These are phyloP conservation scores for Ophiostoma perfectum DNA, from an alignment of 2,329 filamentous ascomycete genomes.

Conservation along the genomic window DNA sequence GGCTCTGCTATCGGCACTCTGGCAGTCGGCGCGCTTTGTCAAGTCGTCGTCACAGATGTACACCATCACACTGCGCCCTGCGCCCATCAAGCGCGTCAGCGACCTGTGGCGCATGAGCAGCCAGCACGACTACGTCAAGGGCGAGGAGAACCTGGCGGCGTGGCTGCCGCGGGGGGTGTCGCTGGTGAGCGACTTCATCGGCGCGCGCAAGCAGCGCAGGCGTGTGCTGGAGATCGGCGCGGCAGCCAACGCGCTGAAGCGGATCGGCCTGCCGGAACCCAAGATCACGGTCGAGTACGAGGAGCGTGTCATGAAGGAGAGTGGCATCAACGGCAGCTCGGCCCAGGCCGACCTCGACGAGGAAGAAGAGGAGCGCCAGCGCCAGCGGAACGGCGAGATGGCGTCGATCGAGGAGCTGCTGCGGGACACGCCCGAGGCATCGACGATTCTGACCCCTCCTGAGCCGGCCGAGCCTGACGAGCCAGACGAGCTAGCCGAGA, in stretches of 20 bases:
- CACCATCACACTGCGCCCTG: slow-evolving; percentile 76
- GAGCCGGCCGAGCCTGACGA: neutral
- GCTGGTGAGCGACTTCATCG: slow-evolving; percentile 80
- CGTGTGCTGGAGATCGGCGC: slow-evolving; percentile 76
- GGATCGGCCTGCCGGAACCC: slow-evolving; percentile 48
- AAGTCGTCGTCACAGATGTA: slow-evolving; percentile 84
- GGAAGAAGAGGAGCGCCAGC: slow-evolving; percentile 28
- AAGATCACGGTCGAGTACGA: slow-evolving; percentile 17
- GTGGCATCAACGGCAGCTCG: slow-evolving; percentile 28
- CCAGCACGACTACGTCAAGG: slow-evolving; percentile 90
- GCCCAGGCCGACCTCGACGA: slow-evolving; percentile 35
- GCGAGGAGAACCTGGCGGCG: slow-evolving; percentile 73
- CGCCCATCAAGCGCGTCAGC: slow-evolving; percentile 82
- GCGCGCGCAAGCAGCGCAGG: slow-evolving; percentile 64
- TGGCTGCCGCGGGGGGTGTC: slow-evolving; percentile 91
- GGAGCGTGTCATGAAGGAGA: slow-evolving; percentile 26
- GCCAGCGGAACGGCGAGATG: slow-evolving; percentile 32
- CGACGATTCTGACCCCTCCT: slow-evolving; percentile 35
- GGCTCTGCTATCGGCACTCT: slow-evolving; percentile 81
- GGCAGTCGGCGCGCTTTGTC: slow-evolving; percentile 77
- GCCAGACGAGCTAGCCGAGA: slow-evolving; percentile 3
- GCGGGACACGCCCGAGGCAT: slow-evolving; percentile 52
- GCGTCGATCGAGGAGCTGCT: slow-evolving; percentile 55
- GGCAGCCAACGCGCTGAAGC: slow-evolving; percentile 60
- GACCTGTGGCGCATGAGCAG: slow-evolving; percentile 97